Base-by-base conservation (phyloP, 345 rosid genomes). In the Combretum micranthum region DNA sequence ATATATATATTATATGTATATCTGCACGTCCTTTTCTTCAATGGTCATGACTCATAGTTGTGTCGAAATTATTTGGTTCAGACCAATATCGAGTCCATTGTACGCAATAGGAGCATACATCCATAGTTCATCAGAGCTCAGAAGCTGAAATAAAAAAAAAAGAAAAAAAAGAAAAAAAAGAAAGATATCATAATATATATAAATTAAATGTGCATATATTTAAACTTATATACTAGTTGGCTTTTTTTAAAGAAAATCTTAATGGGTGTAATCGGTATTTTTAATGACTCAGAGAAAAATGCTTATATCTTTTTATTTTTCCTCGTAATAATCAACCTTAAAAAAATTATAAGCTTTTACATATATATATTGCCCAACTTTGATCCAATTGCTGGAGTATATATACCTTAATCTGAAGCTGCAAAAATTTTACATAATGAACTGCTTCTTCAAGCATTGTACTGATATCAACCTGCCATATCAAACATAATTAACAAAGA, bases 361-460 rank as follows among this genome's bases (percentile, higher is more conserved):
- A 21, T 17, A 53, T 23, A 18, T 2, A 53, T 21, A 19, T 52
- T n/a, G n/a, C n/a, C n/a, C n/a, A n/a, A n/a, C n/a, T n/a, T n/a
- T n/a, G n/a, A n/a, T n/a, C n/a, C n/a, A n/a, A n/a, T n/a, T n/a
- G 4, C 25, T 13, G 3, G n/a, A 12, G 39, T 25, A 25, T 53
- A 22, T 53, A 53, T 68, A 87, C 96, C 95, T 85, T 91, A 67
- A 88, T 88, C 56, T 91, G 98, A 42, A 88, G 81, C 82, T 91
- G 95, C 75, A 86, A 55, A 66, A 91, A 88, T 78, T 88, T 88
- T 7, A 91, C 98, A 64, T 88, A 88, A 4, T 79, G 83, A 42
- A 88, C 95, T 4, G 96, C 98, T 57, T 91, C 98, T 80, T 91
- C 98, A 20, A 91, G 85, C 98, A 88, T 88, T 10, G 98, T 91